Conservation (phyloP, 2,329 filamentous ascomycete species). For the Fusarium metavorans region DNA sequence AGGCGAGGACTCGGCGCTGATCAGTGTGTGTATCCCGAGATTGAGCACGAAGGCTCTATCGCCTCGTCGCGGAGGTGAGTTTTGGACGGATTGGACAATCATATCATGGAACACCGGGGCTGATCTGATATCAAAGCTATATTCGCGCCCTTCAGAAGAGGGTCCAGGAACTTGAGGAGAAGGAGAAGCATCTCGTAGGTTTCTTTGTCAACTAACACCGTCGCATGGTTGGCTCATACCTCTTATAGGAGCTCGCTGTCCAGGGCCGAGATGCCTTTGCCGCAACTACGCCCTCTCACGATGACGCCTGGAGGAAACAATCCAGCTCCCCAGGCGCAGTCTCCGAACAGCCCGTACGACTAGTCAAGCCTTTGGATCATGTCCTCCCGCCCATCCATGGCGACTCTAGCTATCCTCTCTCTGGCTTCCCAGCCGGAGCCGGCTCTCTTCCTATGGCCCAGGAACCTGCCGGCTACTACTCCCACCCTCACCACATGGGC, state of each 20-base stretch:
- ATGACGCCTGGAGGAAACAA: slow-evolving; percentile 38
- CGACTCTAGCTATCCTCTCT: slow-evolving; percentile 29
- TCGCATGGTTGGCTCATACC: slow-evolving; percentile 7
- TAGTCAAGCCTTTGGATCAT: slow-evolving; percentile 29
- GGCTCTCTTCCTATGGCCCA: slow-evolving; percentile 33
- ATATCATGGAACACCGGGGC: background rate
- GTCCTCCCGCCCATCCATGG: slow-evolving; percentile 38
- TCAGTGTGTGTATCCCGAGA: slow-evolving; percentile 45
- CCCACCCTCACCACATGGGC: slow-evolving; percentile 34
- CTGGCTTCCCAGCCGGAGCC: slow-evolving; percentile 20
- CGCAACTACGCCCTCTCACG: slow-evolving; percentile 33
- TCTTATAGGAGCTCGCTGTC: slow-evolving; percentile 28
- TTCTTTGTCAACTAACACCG: slow-evolving; percentile 1
- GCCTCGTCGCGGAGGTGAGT: slow-evolving; percentile 45
- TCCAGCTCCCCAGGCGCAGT: slow-evolving; percentile 32
- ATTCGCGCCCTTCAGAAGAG: slow-evolving; percentile 45
- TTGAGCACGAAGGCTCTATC: slow-evolving; percentile 46
- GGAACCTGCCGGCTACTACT: slow-evolving; percentile 35
- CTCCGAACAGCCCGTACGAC: slow-evolving; percentile 31
- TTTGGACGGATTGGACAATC: background rate
- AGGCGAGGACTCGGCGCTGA: slow-evolving; percentile 39
- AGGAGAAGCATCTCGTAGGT: slow-evolving; percentile 43
- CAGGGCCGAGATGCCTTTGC: slow-evolving; percentile 29
- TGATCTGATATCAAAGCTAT: slow-evolving; percentile 27
- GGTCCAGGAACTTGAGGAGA: slow-evolving; percentile 44